Percentiles rank a stretch among this genome's conserved stretches.
These are phyloP conservation scores for Rhizopogon vulgaris DNA, from an alignment of 768 basidiomycete genomes.

Conservation along the genomic window DNA sequence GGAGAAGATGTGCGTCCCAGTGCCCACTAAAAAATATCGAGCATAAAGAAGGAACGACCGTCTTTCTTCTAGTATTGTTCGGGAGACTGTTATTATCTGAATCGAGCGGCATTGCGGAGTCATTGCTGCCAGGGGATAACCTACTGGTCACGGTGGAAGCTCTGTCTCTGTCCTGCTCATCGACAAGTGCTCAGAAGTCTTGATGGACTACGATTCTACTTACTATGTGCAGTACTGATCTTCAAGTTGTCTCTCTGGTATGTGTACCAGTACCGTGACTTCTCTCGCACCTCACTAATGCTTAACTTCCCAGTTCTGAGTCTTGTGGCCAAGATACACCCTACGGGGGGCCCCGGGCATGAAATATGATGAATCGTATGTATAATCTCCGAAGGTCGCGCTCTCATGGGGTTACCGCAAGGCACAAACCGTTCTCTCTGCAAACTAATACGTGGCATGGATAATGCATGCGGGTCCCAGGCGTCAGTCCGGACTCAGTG, in stretches of 20 bases:
- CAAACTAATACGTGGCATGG: too few relatives aligned
- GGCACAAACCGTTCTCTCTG: too few relatives aligned
- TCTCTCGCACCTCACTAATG: slow-evolving; percentile 4
- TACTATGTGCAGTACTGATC: too few relatives aligned
- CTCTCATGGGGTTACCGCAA: slow-evolving; percentile 25
- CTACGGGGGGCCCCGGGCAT: slow-evolving; percentile 91
- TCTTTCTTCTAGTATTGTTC: too few relatives aligned
- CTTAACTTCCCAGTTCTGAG: slow-evolving; percentile 65
- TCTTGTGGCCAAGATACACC: slow-evolving; percentile 97
- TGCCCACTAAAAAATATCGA: slow-evolving; percentile 83
- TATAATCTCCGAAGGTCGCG: slow-evolving; percentile 67
- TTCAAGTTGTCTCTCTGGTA: slow-evolving; percentile 61
- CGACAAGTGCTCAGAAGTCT: slow-evolving; percentile 74
- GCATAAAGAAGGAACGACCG: too few relatives aligned
- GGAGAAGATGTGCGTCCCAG: slow-evolving; percentile 98
- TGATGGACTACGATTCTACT: slow-evolving; percentile 99
- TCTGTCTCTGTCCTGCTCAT: slow-evolving; percentile 92
- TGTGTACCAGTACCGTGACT: slow-evolving; percentile 9
- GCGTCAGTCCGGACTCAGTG: too few relatives aligned
- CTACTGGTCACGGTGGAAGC: slow-evolving; percentile 89
- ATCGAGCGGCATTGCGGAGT: slow-evolving; percentile 98
- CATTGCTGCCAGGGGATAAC: slow-evolving; percentile 96
- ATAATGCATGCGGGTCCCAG: too few relatives aligned
- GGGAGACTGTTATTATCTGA: too few relatives aligned
- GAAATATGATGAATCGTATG: slow-evolving; percentile 99